Base-by-base conservation (phyloP, 78 protist species). In the Polysphondylium violaceum region DNA sequence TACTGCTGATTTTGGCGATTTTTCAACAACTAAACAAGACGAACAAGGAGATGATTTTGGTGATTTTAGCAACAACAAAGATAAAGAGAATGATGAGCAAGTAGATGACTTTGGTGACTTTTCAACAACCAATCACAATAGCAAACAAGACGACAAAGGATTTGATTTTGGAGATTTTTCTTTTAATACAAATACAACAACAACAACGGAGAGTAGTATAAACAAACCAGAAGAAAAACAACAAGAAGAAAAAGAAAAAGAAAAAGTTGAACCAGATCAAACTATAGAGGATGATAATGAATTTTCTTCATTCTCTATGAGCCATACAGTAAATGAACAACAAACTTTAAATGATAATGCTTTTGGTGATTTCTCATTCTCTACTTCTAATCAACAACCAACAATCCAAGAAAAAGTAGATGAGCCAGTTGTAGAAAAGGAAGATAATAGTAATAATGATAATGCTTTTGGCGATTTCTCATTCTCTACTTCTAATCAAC, bases 391-490 rank as follows among this genome's bases (percentile, higher is more conserved):
- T n/a, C n/a, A n/a, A n/a, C n/a, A n/a, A n/a, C n/a, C n/a, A n/a
- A n/a, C n/a, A n/a, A n/a, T n/a, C n/a, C n/a, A n/a, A n/a, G n/a
- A n/a, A n/a, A n/a, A 76, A 59, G 40, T 41, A 38, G 14, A 44
- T 23, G 55, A 59, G 23, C 50, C n/a, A 76, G 31, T n/a, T 47
- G 79, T 47, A 53, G 63, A 29, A 23, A 47, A 43, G 21, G 59
- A 72, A 9, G 59, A 47, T 14, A 35, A 38, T 64, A 17, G 36
- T 19, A 21, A 21, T n/a, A 31, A 53, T 35, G 55, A 69, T 29
- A 44, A 72, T 53, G 78, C 23, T 19, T 72, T 72, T 50, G 60
- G 78, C 8, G 65, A 72, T 72, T 72, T 72, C 23, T 19, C 29
- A 21, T 23, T 41, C 27, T 41, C 67, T 7, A 51, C 63, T 3